These are phyloP conservation scores for Sphaerulina vaccinii DNA, from an alignment of 2,329 filamentous ascomycete genomes.

Conservation along the genomic window DNA sequence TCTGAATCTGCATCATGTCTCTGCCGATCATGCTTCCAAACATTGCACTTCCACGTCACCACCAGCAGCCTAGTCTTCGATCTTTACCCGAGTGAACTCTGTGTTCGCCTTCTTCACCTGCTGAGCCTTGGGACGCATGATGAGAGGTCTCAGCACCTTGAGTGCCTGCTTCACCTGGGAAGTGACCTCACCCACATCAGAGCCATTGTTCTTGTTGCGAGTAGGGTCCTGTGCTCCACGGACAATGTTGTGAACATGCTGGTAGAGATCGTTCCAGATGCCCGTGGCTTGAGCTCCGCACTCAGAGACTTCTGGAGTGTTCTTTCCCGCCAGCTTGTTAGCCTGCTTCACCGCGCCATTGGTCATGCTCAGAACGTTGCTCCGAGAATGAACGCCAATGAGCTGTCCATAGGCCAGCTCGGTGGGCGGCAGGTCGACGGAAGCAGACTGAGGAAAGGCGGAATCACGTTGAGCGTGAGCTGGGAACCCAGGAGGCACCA, in stretches of 20 bases:
- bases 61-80: too few species aligned
- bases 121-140: background rate
- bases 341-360: background rate
- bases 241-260: conserved; percentile 3
- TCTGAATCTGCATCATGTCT: too few species aligned
- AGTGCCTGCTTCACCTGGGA: background rate
- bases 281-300: background rate
- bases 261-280: conserved; percentile 3
- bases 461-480: background rate
- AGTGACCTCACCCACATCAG: background rate
- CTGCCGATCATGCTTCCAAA: too few species aligned
- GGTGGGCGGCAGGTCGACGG: background rate
- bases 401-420: background rate
- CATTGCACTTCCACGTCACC: too few species aligned
- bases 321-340: background rate
- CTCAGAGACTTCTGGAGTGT: background rate
- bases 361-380: background rate
- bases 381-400: background rate
- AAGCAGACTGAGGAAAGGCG: background rate
- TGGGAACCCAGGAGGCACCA: background rate
- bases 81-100: background rate
- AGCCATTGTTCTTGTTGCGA: conserved; percentile 4
- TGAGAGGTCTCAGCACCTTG: background rate
- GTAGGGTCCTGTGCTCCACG: background rate
- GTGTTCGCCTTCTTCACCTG: background rate